Conservation (phyloP, 139 green algal genomes). For the Eudorina sp. region DNA sequence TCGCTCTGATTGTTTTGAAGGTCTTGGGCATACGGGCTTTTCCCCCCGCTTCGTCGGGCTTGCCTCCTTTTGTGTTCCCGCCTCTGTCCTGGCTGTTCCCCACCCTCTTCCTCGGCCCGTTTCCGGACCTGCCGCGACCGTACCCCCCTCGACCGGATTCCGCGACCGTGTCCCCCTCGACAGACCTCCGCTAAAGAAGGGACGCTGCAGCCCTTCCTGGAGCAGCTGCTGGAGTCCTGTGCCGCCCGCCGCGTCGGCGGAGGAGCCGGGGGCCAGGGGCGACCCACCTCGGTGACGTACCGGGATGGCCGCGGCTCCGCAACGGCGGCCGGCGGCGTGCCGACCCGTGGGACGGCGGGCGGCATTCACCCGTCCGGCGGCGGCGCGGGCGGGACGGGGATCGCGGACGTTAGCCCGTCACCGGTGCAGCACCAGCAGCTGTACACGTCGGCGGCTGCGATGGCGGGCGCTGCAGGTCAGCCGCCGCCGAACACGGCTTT, state of each 20-base stretch:
- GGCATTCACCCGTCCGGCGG: no score
- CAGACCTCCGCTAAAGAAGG: not conserved
- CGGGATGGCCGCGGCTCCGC: not conserved
- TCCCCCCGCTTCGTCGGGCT: not conserved
- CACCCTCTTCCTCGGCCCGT: no score
- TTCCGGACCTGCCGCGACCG: no score
- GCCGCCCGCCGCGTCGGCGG: not conserved
- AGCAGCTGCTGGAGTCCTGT: not conserved
- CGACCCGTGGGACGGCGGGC: not conserved
- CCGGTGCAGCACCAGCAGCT: not conserved
- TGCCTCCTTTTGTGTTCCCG: no score
- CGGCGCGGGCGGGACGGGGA: no score
- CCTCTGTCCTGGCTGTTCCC: no score
- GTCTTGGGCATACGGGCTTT: not conserved
- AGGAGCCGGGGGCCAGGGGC: not conserved
- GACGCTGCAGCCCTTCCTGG: not conserved
- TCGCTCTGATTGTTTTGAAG: not conserved
- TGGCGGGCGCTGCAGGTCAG: not conserved
- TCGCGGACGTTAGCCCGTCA: no score
- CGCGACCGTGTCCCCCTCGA: not conserved
- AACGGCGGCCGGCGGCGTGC: not conserved
- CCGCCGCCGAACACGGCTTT: not conserved
- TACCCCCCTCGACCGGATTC: not conserved
- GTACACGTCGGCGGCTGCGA: not conserved
- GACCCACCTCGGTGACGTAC: not conserved